Conservation (phyloP, 2,329 filamentous ascomycete species). For the Verticillium tricorpus region DNA sequence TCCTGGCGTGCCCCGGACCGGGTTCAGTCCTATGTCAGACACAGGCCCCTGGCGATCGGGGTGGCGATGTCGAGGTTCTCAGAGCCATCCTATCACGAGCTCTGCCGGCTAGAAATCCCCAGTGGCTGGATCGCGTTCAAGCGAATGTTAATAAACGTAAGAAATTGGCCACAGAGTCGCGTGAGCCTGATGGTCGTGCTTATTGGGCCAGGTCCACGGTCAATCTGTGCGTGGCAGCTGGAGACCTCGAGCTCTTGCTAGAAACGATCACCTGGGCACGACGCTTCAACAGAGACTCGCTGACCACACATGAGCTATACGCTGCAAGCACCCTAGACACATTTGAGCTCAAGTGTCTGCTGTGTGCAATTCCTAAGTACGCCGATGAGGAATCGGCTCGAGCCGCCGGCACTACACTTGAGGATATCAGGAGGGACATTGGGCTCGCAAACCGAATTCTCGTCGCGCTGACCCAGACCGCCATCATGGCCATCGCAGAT, state of each 20-base stretch:
- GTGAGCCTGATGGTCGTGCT: constrained; percentile 14
- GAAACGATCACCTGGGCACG: constrained; percentile 21
- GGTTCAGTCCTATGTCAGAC: not conserved
- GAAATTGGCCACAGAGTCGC: constrained; percentile 16
- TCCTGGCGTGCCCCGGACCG: not conserved
- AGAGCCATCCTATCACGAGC: not conserved
- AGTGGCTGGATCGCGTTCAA: constrained; percentile 12
- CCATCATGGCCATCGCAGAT: constrained; percentile 5
- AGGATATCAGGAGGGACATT: not conserved
- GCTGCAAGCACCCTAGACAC: constrained; percentile 3
- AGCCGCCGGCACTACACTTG: not conserved
- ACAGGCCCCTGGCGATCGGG: not conserved
- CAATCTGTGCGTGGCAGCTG: constrained; percentile 19
- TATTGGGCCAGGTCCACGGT: constrained; percentile 22
- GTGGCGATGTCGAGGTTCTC: not conserved
- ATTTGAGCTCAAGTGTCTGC: constrained; percentile 14
- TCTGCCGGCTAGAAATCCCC: not conserved
- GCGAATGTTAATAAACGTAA: constrained; percentile 15
- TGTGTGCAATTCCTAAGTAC: not conserved
- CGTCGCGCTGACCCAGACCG: constrained; percentile 7
- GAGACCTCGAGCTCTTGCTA: constrained; percentile 16
- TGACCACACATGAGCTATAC: constrained; percentile 14
- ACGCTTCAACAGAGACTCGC: constrained; percentile 23
- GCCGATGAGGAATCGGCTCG: not conserved
- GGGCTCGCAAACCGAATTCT: constrained; percentile 8